Evolutionary conservation across 2,329 filamentous ascomycete species (phyloP).

Genomic region (Alternaria brassicicola): DNA sequence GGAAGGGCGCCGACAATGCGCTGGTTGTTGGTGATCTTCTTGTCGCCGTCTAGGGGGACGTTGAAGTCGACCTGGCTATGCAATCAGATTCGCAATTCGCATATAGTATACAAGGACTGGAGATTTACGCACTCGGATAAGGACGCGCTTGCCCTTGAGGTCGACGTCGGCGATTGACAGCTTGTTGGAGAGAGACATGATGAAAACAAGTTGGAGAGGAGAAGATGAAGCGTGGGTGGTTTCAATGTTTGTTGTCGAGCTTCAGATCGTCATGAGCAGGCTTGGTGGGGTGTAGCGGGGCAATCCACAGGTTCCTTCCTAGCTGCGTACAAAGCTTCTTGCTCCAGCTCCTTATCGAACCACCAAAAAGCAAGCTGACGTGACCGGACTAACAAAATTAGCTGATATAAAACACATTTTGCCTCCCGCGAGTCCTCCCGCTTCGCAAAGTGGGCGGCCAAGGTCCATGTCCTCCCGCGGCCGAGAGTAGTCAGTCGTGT

Average conservation of each 20-base stretch:
- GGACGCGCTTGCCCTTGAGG: conserved; percentile 96
- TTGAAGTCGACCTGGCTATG: conserved; percentile 94
- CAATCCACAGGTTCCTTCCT: conserved; percentile 12
- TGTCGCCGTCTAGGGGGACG: conserved; percentile 90
- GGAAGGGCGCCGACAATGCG: conserved; percentile 95
- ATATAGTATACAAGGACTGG: conserved; percentile 20
- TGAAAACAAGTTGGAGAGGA: conserved; percentile 20
- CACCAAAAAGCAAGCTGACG: conserved; percentile 30
- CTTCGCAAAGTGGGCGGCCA: conserved; percentile 5
- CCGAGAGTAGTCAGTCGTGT: conserved; percentile 21
- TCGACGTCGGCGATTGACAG: conserved; percentile 95
- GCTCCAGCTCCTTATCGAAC: conserved; percentile 28
- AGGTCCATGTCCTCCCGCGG: conserved; percentile 26
- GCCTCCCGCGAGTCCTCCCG: neutral
- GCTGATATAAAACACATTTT: conserved; percentile 13
- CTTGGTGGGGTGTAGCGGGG: conserved; percentile 29
- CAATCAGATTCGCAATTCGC: conserved; percentile 14
- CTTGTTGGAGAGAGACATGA: conserved; percentile 98
- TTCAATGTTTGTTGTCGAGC: conserved; percentile 30
- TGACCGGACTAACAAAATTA: conserved; percentile 13
- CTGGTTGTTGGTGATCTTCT: conserved; percentile 97
- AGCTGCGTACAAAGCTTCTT: conserved; percentile 15
- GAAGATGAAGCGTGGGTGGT: conserved; percentile 13
- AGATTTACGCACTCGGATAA: conserved; percentile 79
- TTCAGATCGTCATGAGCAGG: conserved; percentile 29